Percentiles rank a stretch among this genome's conserved stretches.
phyloP scores from a whole-genome alignment of 2,329 filamentous ascomycete species.

The Ophiocordyceps camponoti-floridani region DNA sequence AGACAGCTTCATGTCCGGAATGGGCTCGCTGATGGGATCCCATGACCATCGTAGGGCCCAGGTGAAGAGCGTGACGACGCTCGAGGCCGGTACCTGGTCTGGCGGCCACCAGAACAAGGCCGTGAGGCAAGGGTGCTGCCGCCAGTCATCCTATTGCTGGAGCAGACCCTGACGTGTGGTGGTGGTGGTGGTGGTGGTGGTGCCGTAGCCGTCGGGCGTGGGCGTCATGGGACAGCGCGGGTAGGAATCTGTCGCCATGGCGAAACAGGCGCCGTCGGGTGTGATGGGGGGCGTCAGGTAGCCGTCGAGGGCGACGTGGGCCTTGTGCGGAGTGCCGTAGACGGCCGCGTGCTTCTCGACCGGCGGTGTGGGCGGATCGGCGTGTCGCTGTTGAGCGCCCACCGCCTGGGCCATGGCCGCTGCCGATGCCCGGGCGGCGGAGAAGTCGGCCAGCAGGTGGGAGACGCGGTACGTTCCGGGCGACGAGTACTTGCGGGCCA shows the following conservation, averaged over 20 bases:
- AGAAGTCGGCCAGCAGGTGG: slow-evolving; percentile 37
- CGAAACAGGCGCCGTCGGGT: slow-evolving; percentile 47
- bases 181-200: slow-evolving; percentile 16
- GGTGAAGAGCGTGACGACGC: slow-evolving; percentile 1
- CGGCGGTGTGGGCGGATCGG: slow-evolving; percentile 42
- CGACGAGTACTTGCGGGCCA: slow-evolving; percentile 42
- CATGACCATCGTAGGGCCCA: slow-evolving; percentile 1
- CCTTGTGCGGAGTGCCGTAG: slow-evolving; percentile 68
- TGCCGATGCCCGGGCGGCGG: slow-evolving; percentile 28
- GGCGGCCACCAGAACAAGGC: slow-evolving; percentile 1
- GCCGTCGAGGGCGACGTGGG: slow-evolving; percentile 50
- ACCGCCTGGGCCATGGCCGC: slow-evolving; percentile 18
- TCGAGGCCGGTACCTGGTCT: slow-evolving; percentile 1
- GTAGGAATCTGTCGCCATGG: slow-evolving; percentile 28
- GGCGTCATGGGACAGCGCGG: slow-evolving; percentile 42
- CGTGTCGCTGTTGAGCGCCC: slow-evolving; percentile 25
- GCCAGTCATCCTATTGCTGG: slow-evolving; percentile 18
- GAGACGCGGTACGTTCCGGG: slow-evolving; percentile 34
- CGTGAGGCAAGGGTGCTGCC: slow-evolving; percentile 1
- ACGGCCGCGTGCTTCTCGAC: slow-evolving; percentile 40
- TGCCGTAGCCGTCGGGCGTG: slow-evolving; percentile 26
- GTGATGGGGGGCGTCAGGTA: slow-evolving; percentile 79
- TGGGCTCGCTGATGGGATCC: slow-evolving; percentile 1
- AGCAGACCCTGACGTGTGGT: slow-evolving; percentile 23
- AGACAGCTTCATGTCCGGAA: slow-evolving; percentile 1